Base-by-base conservation (phyloP, 2,329 filamentous ascomycete species). In the Mariannaea elegans region DNA sequence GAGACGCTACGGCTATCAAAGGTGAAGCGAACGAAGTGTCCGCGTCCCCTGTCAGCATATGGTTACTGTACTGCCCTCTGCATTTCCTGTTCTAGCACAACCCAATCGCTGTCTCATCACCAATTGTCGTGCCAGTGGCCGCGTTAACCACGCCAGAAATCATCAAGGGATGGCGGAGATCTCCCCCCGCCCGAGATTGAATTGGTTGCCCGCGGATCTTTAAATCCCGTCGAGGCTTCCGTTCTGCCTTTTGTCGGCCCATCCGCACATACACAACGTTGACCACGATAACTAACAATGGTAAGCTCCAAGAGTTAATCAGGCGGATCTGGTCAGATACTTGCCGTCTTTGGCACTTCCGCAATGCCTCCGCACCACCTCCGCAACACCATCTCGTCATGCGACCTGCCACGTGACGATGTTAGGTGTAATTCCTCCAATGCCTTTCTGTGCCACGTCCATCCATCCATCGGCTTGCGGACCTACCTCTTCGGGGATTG, bases 401-500 rank as follows among this genome's bases (percentile, higher is more conserved):
- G 44, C 44, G 24, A 21, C 23, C 4, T 19, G 51, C 51, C 45
- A 59, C 56, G 50, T 59, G 56, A 59, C 18, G 38, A 13, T 31
- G 14, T 46, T 27, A 21, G 23, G 21, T 21, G 9, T 24, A 10
- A 16, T 44, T 27, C 23, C 21, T 27, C 10, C 27, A 45, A 53
- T 23, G 16, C 34, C 39, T 5, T 23, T 34, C 24, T 31, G 45
- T 45, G 38, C 45, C 53, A 23, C 46, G 8, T 12, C 38, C 36
- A 44, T 32, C 41, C 21, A 27, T 16, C 23, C 27, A 39, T 18
- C 16, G 31, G 45, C 29, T 2, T 50, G 45, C 56, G 56, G 56
- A 53, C 45, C 46, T 59, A 12, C 56, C 50, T 38, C 45, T 59
- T 59, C 51, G 44, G 56, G 49, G 41, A 29, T 48, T 39, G 24